A percentile compares a stretch with the other conserved stretches of the same genome.
Evolutionary conservation across 2,329 filamentous ascomycete genomes (phyloP).

Genomic region (Endoconidiophora laricicola): DNA sequence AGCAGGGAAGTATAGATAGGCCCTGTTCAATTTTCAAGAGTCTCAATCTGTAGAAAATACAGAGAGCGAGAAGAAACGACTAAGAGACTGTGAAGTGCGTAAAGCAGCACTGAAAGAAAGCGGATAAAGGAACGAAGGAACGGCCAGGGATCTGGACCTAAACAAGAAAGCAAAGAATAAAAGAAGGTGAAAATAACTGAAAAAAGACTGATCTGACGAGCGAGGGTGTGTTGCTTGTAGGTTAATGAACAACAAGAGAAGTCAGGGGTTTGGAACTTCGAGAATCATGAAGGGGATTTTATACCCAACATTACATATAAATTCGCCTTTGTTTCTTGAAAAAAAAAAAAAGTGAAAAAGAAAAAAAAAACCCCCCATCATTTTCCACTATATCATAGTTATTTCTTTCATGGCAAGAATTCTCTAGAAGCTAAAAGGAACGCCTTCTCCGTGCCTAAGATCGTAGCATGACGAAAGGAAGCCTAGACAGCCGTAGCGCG

Average conservation of each 20-base stretch:
- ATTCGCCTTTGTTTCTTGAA: no score
- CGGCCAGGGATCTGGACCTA: not conserved
- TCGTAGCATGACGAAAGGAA: no score
- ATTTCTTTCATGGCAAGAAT: no score
- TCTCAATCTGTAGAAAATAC: not conserved
- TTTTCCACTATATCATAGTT: no score
- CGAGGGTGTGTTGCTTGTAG: not conserved
- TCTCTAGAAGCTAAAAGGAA: no score
- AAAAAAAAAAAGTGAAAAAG: no score
- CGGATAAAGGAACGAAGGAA: constrained; percentile 2
- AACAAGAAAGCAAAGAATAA: not conserved
- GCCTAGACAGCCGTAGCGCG: no score
- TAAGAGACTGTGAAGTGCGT: not conserved
- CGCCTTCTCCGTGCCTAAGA: no score
- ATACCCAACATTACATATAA: not conserved
- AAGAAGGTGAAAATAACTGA: not conserved
- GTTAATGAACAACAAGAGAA: not conserved
- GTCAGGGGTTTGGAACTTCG: not conserved
- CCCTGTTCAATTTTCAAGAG: not conserved
- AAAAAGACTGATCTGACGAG: not conserved
- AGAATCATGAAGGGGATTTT: not conserved
- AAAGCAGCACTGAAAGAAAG: not conserved
- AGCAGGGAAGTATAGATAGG: not conserved
- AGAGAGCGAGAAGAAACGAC: not conserved
- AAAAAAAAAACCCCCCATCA: no score